Evolutionary conservation across 176 grass and related monocot genomes (phyloP).

Genomic region (Phoenix roebelenii): DNA sequence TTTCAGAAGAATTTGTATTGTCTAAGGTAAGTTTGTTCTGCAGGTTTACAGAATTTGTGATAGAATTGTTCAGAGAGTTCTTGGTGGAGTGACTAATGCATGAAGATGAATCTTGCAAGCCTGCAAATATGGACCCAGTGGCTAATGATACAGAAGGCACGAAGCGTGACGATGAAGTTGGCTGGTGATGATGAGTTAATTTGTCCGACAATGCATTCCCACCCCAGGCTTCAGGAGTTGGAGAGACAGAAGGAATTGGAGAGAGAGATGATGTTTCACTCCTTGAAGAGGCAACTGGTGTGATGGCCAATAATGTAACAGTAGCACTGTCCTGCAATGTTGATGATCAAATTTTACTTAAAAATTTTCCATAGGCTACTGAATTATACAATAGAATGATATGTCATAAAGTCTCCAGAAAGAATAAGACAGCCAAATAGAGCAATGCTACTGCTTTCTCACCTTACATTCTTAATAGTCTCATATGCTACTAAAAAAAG

Average conservation of each 20-base stretch:
- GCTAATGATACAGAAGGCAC: slow-evolving; percentile 45
- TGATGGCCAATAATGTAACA: slow-evolving; percentile 19
- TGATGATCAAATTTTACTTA: too few species aligned
- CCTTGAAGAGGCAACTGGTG: slow-evolving; percentile 40
- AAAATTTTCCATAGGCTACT: too few species aligned
- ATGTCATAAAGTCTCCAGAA: too few species aligned
- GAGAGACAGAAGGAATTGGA: slow-evolving; percentile 20
- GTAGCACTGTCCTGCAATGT: slow-evolving; percentile 45
- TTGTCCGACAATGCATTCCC: slow-evolving; percentile 47
- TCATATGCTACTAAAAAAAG: too few species aligned
- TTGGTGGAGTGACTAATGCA: slow-evolving; percentile 31
- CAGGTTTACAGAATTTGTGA: slow-evolving; percentile 43
- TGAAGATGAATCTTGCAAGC: slow-evolving; percentile 51
- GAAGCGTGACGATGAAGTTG: slow-evolving; percentile 38
- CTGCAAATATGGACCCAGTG: slow-evolving; percentile 38
- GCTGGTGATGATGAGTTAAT: slow-evolving; percentile 36
- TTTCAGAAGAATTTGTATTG: slow-evolving; percentile 35
- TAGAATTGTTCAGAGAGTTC: slow-evolving; percentile 39
- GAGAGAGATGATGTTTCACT: slow-evolving; percentile 41
- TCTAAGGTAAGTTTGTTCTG: slow-evolving; percentile 61
- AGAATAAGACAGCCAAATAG: too few species aligned
- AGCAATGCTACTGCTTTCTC: too few species aligned
- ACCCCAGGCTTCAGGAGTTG: slow-evolving; percentile 28
- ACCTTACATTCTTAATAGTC: too few species aligned
- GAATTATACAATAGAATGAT: too few species aligned